Evolutionary conservation across 495 filamentous ascomycete species (phyloP).

Genomic region (Hypoxylon perforatum): DNA sequence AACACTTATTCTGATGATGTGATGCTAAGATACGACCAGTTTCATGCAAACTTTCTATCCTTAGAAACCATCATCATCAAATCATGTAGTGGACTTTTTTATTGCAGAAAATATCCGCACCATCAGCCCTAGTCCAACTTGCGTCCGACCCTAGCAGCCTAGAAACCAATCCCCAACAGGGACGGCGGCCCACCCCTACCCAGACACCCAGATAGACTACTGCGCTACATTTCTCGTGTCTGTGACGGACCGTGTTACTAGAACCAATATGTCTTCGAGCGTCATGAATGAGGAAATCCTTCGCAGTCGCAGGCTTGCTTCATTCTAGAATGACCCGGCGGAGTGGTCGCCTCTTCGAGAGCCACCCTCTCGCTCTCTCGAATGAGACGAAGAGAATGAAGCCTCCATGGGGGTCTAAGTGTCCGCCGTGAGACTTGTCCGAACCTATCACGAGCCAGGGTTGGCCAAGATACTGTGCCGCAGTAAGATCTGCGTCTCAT

Average conservation of each 20-base stretch:
- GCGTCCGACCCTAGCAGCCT: background rate
- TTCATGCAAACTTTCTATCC: background rate
- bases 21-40: too few species aligned
- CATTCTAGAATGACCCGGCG: constrained; percentile 3
- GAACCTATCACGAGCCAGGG: constrained; percentile 4
- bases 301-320: background rate
- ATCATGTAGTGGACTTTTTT: constrained; percentile 17
- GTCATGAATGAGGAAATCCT: background rate
- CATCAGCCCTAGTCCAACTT: constrained; percentile 2
- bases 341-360: background rate
- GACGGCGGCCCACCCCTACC: background rate
- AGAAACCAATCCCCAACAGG: background rate
- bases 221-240: too few species aligned
- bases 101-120: background rate
- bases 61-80: background rate
- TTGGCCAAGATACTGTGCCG: constrained; percentile 8
- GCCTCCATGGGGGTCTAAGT: background rate
- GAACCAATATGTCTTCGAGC: background rate
- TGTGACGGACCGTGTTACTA: background rate
- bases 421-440: background rate
- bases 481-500: constrained; percentile 27
- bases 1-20: too few species aligned
- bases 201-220: background rate
- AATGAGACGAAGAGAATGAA: background rate
- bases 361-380: background rate